These are phyloP conservation scores for Acacia pycnantha DNA, from an alignment of 331 rosid species.

Conservation along the genomic window DNA sequence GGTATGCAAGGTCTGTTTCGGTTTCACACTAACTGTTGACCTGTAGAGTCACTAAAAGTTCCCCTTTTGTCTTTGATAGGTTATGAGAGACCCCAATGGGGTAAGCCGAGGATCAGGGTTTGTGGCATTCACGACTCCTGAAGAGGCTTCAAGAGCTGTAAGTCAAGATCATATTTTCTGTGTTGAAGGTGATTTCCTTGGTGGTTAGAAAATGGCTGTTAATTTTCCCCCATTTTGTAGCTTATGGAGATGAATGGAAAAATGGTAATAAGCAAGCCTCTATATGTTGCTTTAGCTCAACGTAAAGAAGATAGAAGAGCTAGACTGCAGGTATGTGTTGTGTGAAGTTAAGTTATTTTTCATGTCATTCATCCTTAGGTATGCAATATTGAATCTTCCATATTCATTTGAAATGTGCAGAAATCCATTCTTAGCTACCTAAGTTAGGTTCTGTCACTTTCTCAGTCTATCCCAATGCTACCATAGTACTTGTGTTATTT, in stretches of 20 bases:
- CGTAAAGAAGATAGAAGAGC: slow-evolving; percentile 77
- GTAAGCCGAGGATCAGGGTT: slow-evolving; percentile 72
- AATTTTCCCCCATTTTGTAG: slow-evolving; percentile 31
- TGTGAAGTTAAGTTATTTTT: not conserved
- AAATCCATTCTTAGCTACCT: not conserved
- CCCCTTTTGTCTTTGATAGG: slow-evolving; percentile 37
- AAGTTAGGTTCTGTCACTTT: not conserved
- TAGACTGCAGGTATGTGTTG: slow-evolving; percentile 55
- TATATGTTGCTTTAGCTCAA: slow-evolving; percentile 77
- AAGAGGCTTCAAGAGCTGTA: slow-evolving; percentile 80
- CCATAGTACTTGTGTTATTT: not conserved
- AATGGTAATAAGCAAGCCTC: slow-evolving; percentile 70
- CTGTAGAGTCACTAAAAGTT: not conserved
- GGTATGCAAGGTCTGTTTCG: slow-evolving; percentile 35
- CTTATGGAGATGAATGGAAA: slow-evolving; percentile 71
- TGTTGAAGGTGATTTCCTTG: not conserved
- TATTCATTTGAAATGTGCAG: not conserved
- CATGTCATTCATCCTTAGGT: not conserved
- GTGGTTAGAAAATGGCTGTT: not conserved
- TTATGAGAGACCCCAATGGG: slow-evolving; percentile 73
- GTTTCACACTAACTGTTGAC: not conserved
- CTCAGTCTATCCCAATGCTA: not conserved
- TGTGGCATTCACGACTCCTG: slow-evolving; percentile 74
- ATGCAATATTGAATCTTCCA: not conserved
- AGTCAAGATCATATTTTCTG: slow-evolving; percentile 22